Evolutionary conservation across 2,329 filamentous ascomycete species (phyloP), one percentile per base, ranked within the genome.

Genomic region (Aphanocladium album): DNA sequence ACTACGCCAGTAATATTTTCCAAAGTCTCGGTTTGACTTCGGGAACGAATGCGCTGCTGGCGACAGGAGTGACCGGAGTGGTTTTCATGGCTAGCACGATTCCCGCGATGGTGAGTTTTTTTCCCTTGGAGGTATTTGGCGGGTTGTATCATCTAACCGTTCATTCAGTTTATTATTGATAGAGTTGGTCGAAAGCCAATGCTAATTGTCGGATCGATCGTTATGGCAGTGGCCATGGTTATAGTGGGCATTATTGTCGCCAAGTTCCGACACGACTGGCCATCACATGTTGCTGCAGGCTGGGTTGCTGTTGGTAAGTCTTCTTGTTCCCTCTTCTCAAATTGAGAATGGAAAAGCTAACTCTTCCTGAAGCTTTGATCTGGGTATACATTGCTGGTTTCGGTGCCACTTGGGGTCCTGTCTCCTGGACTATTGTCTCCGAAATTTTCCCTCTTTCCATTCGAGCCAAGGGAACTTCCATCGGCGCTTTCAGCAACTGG

Each of bases 61-160:
- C 88, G 0, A 90, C 87, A 0, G 88, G 88, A 9, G 87, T 90
- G 0, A 87, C 88, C 5, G 88, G 88, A 3, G 86, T 90, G 39
- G 83, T 85, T 56, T 88, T 89, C 80, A 86, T 89, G 65, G 62
- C 72, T 8, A 67, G 62, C 47, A 73, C 72, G 3, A 60, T 73
- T 2, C 72, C 72, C 0, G 67, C 70, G 1, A 73, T 73, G 71
- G 68, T 64, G 23, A 46, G 52, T 14, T 27, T n/a, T 17, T 25
- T 3, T 16, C 5, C 8, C 11, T 37, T 35, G 30, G 30, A 9
- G 30, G 30, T 30, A 16, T 8, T 30, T 6, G n/a, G 30, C 2
- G 25, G 3, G 2, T 17, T 39, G 7, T 19, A n/a, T 23, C 7
- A 51, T 21, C 59, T 46, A 47, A 50, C n/a, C 63, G 12, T 64